phyloP scores from a whole-genome alignment of 1,284 basidiomycete species.

The Rhodotorula sp. region DNA sequence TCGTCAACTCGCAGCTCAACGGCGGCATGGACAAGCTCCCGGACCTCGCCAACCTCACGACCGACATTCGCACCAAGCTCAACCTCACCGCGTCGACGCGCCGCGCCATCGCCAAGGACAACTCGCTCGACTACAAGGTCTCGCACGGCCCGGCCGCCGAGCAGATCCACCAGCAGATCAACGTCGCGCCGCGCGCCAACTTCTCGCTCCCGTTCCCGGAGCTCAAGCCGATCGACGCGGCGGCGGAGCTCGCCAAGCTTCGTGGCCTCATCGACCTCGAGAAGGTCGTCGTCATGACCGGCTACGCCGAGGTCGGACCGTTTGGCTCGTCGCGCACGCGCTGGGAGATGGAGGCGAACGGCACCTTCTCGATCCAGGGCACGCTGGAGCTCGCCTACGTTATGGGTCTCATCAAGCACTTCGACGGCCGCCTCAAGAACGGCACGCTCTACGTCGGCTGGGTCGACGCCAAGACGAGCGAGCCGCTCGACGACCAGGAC shows the following conservation, averaged over 20 bases:
- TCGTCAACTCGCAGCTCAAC: conserved; percentile 59
- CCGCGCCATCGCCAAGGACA: conserved; percentile 89
- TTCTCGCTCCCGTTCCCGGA: conserved; percentile 92
- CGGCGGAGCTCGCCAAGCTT: conserved; percentile 72
- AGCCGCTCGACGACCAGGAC: conserved; percentile 98
- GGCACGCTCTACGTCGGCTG: conserved; percentile 93
- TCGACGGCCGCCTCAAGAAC: conserved; percentile 91
- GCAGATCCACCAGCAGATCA: conserved; percentile 85
- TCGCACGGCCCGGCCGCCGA: conserved; percentile 90
- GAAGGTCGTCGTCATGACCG: conserved; percentile 92
- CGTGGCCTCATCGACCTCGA: conserved; percentile 89
- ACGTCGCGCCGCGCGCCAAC: conserved; percentile 93
- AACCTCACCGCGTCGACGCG: conserved; percentile 84
- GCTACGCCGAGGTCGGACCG: conserved; percentile 96
- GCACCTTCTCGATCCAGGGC: conserved; percentile 92
- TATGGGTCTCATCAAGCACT: conserved; percentile 98
- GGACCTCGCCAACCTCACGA: conserved; percentile 88
- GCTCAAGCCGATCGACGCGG: conserved; percentile 60
- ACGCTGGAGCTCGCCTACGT: conserved; percentile 99
- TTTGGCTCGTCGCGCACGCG: conserved; percentile 98
- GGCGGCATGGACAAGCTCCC: conserved; percentile 96
- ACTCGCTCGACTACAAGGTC: conserved; percentile 90
- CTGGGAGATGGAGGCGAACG: conserved; percentile 97
- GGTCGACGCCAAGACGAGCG: conserved; percentile 91
- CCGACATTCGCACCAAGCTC: conserved; percentile 75